Conservation (phyloP, 1,284 basidiomycete genomes). For the Xerocomus amazonicus region DNA sequence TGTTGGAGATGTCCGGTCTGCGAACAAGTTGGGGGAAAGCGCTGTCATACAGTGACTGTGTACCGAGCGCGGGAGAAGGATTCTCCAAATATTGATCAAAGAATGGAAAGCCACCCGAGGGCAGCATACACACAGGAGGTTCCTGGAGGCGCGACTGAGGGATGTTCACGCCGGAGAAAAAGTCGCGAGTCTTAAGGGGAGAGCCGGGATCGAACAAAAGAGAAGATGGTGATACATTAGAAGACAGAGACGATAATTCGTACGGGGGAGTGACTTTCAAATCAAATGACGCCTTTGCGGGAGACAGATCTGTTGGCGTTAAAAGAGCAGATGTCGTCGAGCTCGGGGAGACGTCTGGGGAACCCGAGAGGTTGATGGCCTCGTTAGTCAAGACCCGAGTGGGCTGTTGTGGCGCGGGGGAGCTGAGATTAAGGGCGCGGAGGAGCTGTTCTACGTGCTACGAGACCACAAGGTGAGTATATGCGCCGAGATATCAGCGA, state of each 20-base stretch:
- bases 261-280: slow-evolving; percentile 50
- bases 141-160: slow-evolving; percentile 30
- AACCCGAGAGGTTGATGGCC: slow-evolving; percentile 44
- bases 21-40: slow-evolving; percentile 29
- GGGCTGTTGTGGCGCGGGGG: slow-evolving; percentile 55
- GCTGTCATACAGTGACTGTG: slow-evolving; percentile 38
- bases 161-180: slow-evolving; percentile 32
- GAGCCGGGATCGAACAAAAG: slow-evolving; percentile 44
- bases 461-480: slow-evolving; percentile 27
- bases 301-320: slow-evolving; percentile 68
- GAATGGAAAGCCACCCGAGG: slow-evolving; percentile 39
- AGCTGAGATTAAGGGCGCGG: slow-evolving; percentile 70
- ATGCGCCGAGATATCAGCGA: slow-evolving; percentile 20
- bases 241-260: slow-evolving; percentile 38
- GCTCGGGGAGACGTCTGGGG: slow-evolving; percentile 65
- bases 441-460: slow-evolving; percentile 76
- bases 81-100: slow-evolving; percentile 53
- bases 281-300: slow-evolving; percentile 53
- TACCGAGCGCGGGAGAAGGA: slow-evolving; percentile 34
- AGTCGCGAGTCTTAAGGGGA: slow-evolving; percentile 38
- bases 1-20: slow-evolving; percentile 15
- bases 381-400: slow-evolving; percentile 37
- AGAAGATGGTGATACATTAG: slow-evolving; percentile 33
- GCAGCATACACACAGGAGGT: slow-evolving; percentile 31
- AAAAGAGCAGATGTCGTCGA: slow-evolving; percentile 61